phyloP scores from a whole-genome alignment of 108 stramenopile species.

The Mediolabrus comicus region DNA sequence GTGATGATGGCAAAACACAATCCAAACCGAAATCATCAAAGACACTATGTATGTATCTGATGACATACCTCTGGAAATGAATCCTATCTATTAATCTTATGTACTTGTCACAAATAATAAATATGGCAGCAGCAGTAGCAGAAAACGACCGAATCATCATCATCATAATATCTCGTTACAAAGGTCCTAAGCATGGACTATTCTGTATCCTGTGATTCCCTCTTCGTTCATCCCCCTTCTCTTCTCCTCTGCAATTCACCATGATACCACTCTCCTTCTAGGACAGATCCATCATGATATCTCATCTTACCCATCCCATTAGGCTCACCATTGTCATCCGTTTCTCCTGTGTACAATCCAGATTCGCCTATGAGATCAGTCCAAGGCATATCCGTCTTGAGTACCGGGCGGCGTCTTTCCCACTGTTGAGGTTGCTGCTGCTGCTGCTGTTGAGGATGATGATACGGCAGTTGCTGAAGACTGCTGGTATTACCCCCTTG shows the following conservation, averaged over 20 bases:
- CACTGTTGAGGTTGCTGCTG: background rate
- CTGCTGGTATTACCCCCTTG: background rate
- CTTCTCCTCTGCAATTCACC: constrained; percentile 23
- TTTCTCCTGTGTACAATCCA: constrained; percentile 27
- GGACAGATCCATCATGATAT: constrained; percentile 8
- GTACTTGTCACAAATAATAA: too few relatives aligned
- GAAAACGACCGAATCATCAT: too few relatives aligned
- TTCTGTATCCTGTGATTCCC: background rate
- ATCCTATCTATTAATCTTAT: too few relatives aligned
- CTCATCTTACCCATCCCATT: constrained; percentile 33
- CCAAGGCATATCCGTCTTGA: constrained; percentile 16
- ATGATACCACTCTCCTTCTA: constrained; percentile 29
- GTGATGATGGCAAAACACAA: too few relatives aligned
- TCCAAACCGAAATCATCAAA: too few relatives aligned
- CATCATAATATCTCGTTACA: background rate
- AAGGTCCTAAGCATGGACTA: too few relatives aligned
- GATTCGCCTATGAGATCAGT: constrained; percentile 9
- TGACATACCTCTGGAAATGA: too few relatives aligned
- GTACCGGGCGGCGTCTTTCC: background rate
- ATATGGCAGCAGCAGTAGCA: too few relatives aligned
- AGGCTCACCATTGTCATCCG: constrained; percentile 17
- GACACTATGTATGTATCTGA: too few relatives aligned
- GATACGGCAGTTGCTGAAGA: background rate
- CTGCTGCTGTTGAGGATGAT: background rate
- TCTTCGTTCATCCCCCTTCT: background rate